These are phyloP conservation scores for Lentinula novae-zelandiae DNA, from an alignment of 1,284 basidiomycete genomes.

Conservation along the genomic window DNA sequence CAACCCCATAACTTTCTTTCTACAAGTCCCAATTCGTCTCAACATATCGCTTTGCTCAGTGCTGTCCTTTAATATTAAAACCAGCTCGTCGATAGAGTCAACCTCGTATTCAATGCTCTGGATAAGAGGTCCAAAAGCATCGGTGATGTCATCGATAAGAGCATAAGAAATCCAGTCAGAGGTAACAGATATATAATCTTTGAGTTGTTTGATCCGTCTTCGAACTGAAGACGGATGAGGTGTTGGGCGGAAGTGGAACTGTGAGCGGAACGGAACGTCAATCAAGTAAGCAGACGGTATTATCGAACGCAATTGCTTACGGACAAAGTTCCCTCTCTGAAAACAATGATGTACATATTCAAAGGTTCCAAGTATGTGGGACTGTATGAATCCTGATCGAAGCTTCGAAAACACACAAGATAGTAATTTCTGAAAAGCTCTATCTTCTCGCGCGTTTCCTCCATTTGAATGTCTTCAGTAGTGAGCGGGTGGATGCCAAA, in stretches of 20 bases:
- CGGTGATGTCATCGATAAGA: slow-evolving; percentile 99
- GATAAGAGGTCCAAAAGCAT: slow-evolving; percentile 98
- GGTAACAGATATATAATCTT: slow-evolving; percentile 98
- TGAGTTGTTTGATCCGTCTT: slow-evolving; percentile 97
- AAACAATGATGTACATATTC: slow-evolving; percentile 99
- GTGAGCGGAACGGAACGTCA: background rate
- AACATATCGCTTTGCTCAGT: slow-evolving; percentile 64
- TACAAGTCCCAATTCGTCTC: slow-evolving; percentile 90
- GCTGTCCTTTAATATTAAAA: slow-evolving; percentile 83
- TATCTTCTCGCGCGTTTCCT: slow-evolving; percentile 99
- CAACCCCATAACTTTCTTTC: slow-evolving; percentile 99
- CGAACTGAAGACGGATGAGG: slow-evolving; percentile 98
- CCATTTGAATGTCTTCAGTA: slow-evolving; percentile 99
- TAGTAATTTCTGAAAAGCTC: slow-evolving; percentile 99
- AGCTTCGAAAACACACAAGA: slow-evolving; percentile 98
- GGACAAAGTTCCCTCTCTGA: slow-evolving; percentile 95
- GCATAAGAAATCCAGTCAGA: slow-evolving; percentile 99
- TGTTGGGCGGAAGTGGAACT: slow-evolving; percentile 98
- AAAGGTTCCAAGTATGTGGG: slow-evolving; percentile 97
- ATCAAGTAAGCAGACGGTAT: background rate
- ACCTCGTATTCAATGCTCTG: slow-evolving; percentile 99
- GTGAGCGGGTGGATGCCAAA: slow-evolving; percentile 98
- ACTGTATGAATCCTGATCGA: slow-evolving; percentile 98
- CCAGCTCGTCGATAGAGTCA: slow-evolving; percentile 97
- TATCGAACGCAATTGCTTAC: slow-evolving; percentile 37